These are phyloP conservation scores for Hysterium pulicare DNA, from an alignment of 2,329 filamentous ascomycete species.

Conservation along the genomic window DNA sequence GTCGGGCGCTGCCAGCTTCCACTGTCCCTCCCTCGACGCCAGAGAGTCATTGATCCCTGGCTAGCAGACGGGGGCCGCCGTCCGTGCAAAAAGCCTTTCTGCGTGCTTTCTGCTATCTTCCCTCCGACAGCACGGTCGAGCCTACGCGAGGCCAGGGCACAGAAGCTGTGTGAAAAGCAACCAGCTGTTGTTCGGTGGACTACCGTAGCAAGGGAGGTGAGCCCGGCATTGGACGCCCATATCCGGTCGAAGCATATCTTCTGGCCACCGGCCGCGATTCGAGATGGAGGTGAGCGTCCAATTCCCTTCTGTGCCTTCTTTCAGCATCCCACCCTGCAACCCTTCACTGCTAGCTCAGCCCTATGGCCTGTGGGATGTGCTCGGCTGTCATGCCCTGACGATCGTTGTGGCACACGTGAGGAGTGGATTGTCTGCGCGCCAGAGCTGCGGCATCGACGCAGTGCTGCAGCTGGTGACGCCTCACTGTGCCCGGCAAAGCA, in stretches of 20 bases:
- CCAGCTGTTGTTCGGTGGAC: neutral
- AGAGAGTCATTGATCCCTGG: neutral
- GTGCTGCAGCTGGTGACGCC: conserved; percentile 5
- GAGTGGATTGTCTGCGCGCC: conserved; percentile 1
- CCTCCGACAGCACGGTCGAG: neutral
- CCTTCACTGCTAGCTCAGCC: too few species aligned
- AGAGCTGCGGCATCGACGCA: conserved; percentile 7
- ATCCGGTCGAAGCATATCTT: neutral
- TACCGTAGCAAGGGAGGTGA: neutral
- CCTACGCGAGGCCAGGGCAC: neutral
- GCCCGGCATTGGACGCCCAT: neutral
- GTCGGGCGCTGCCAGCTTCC: too few species aligned
- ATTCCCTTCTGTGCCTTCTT: neutral
- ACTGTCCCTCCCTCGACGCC: neutral
- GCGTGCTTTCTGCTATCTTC: conserved; percentile 1
- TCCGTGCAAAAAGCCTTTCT: neutral
- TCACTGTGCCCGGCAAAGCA: conserved; percentile 4
- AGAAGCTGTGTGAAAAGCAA: neutral
- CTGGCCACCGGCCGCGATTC: neutral
- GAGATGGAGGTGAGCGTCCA: conserved; percentile 3
- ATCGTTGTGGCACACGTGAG: conserved; percentile 1
- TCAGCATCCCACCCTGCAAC: neutral
- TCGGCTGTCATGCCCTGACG: conserved; percentile 1
- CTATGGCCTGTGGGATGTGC: conserved; percentile 1
- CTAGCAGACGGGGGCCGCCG: too few species aligned